Evolutionary conservation across 1,284 basidiomycete genomes (phyloP), one percentile per base, ranked within the genome.

Genomic region (Mrakiaceae sp.): DNA sequence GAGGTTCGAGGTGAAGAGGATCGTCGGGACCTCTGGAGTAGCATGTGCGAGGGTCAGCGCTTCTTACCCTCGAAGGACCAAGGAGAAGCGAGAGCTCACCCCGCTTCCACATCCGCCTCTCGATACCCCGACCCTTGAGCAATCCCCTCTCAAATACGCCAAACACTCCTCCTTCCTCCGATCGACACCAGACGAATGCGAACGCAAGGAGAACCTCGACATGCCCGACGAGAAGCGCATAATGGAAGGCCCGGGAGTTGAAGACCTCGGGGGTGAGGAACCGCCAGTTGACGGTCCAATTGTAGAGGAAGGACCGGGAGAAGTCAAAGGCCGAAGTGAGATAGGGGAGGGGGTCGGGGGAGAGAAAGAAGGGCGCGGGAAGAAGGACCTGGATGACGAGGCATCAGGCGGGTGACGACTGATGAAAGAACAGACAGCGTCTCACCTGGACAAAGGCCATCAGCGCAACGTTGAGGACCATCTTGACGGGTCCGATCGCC

Each of bases 231-330:
- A 98, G 78, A 16, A 98, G 79, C 0, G 77, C 74, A 49, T 74
- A 78, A 0, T 91, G 84, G 76, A 87, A 88, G 27, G 70, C 70
- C 3, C 76, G 73, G 66, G 83, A 86, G 55, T 91, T 75, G 76
- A 98, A 98, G 0, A 76, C 78, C 11, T 82, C 77, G 72, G 94
- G 88, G 39, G 81, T 77, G 1, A 98, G 70, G 71, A 97, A 89
- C 48, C 90, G 82, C 94, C 96, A 98, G 73, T 98, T 98, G 68
- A 98, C 94, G 0, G 95, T 98, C 95, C 95, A 99, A 73, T 90
- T 85, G 78, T 90, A 96, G 49, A 96, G 77, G 78, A 99, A 99
- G 11, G 85, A 81, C 11, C 96, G 85, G 2, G 85, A 85, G 64
- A 99, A 81, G 73, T 98, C 86, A 74, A 96, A 99, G 1, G 96